Base-by-base conservation (phyloP, 2,329 filamentous ascomycete species). In the Periconia macrospinosa region DNA sequence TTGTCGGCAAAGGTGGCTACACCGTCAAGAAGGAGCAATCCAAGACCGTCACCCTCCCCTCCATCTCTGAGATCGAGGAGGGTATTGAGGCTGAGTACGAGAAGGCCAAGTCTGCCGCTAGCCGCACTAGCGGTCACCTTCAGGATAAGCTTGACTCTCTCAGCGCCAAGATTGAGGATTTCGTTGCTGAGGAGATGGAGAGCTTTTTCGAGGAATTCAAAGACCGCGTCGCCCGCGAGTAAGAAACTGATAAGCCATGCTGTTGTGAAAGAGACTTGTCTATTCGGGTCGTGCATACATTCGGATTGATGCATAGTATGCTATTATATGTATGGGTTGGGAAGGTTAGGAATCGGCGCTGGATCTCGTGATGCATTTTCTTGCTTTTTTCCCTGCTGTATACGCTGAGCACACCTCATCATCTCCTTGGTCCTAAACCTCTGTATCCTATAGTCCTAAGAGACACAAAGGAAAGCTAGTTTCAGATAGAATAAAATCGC, bases 1-100 rank as follows among this genome's bases (percentile, higher is more conserved):
- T 97, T 69, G 77, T 96, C 60, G 79, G 86, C 66, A 81, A 86
- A 66, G 90, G 91, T 69, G 81, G 85, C 69, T 93, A 92, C 81
- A 82, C 83, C 65, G 81, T 75, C 60, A 67, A 65, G 59, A 69
- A 68, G 63, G 78, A 83, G 69, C 67, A 72, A 42, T 60, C 66
- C 55, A 59, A 67, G 61, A 64, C 61, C 59, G 68, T 73, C 65
- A 68, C 66, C 62, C 69, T 71, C 62, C 67, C 77, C 66, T 69
- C 63, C 41, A 45, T 72, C 59, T 58, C 64, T 41, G 66, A 73
- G 58, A 56, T 72, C 10, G 69, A 74, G 62, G 65, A 76, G 51
- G 67, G 74, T 59, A 56, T 63, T 30, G 64, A 67, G 62, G 62
- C 55, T 49, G 72, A 74, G 57, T 69, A 72, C 42, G 62, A 73